phyloP scores from a whole-genome alignment of 306 rosid genomes.

The Prunus armeniaca region DNA sequence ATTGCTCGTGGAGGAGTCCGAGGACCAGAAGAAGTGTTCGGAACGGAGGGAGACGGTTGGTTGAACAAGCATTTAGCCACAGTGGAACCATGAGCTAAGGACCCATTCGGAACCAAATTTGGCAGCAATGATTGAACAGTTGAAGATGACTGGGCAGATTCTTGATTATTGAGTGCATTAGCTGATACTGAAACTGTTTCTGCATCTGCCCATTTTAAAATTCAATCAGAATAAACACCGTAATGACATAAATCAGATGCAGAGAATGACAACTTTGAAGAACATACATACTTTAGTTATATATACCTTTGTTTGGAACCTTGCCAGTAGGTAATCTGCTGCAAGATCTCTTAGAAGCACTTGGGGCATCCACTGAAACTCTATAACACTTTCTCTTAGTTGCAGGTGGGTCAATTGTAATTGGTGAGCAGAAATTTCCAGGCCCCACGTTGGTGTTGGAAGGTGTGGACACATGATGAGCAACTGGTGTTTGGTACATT shows the following conservation, averaged over 20 bases:
- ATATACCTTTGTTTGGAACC: conserved; percentile 38
- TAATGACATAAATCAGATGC: conserved; percentile 10
- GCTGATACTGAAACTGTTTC: conserved; percentile 28
- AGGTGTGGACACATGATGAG: conserved; percentile 40
- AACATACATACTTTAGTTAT: not conserved
- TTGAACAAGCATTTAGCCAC: conserved; percentile 76
- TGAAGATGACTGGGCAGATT: conserved; percentile 32
- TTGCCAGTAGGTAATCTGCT: conserved; percentile 31
- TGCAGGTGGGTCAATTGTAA: conserved; percentile 22
- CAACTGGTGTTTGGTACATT: conserved; percentile 22
- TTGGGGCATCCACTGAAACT: conserved; percentile 26
- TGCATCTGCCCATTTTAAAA: conserved; percentile 26
- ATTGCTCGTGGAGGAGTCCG: conserved; percentile 55
- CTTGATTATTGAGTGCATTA: conserved; percentile 29
- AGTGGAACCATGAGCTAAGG: conserved; percentile 49
- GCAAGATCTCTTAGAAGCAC: conserved; percentile 53
- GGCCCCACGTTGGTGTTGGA: conserved; percentile 32
- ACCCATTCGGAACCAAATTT: conserved; percentile 25
- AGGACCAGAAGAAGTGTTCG: conserved; percentile 48
- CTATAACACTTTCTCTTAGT: conserved; percentile 52
- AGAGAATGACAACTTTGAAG: conserved; percentile 3
- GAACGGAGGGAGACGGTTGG: conserved; percentile 40
- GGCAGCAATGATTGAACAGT: conserved; percentile 36
- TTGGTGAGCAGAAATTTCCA: conserved; percentile 40
- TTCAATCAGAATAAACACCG: not conserved